Conservation (phyloP, 2,329 filamentous ascomycete species). For the Myriosclerotinia scirpicola region DNA sequence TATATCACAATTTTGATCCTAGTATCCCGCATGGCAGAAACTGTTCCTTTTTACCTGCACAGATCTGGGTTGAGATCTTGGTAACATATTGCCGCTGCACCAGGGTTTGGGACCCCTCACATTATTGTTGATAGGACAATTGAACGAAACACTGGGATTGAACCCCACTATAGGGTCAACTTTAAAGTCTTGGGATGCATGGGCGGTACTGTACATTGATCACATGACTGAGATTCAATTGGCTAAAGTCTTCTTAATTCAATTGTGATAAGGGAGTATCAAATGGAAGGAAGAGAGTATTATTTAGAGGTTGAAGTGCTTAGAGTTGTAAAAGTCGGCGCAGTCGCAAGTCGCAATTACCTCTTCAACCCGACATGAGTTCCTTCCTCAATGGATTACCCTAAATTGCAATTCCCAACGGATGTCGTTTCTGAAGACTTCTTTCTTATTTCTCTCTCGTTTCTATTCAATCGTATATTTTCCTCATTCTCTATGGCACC, state of each 20-base stretch:
- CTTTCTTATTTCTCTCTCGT: not conserved
- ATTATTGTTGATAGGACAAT: not conserved
- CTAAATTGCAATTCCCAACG: slow-evolving; percentile 4
- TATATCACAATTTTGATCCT: not conserved
- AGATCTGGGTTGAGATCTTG: slow-evolving; percentile 18
- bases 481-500: slow-evolving; percentile 10
- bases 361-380: slow-evolving; percentile 7
- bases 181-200: not conserved
- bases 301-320: not conserved
- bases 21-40: slow-evolving; percentile 1
- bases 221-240: not conserved
- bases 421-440: not conserved
- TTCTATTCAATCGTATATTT: not conserved
- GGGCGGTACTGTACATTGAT: not conserved
- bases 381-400: slow-evolving; percentile 9
- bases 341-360: slow-evolving; percentile 18
- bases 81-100: slow-evolving; percentile 15
- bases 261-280: too few relatives aligned
- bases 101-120: slow-evolving; percentile 2
- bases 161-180: not conserved
- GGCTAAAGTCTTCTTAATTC: not conserved
- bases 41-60: not conserved
- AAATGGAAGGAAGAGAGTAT: not conserved
- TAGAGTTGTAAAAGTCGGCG: slow-evolving; percentile 2
- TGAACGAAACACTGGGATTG: not conserved